Conservation (phyloP, 2,329 filamentous ascomycete genomes). For the Colletotrichum plurivorum region DNA sequence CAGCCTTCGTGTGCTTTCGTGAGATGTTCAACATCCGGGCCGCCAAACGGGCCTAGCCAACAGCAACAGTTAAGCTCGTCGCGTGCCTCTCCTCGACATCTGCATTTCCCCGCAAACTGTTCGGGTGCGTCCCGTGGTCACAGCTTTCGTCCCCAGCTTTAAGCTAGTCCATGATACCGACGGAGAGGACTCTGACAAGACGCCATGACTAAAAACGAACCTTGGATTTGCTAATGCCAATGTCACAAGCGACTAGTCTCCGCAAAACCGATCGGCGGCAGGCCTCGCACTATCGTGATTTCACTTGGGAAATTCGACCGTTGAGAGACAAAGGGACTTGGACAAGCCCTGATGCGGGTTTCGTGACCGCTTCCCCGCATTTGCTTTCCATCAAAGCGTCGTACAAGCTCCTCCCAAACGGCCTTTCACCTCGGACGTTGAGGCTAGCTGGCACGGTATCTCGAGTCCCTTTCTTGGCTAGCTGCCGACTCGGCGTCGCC, state of each 20-base stretch:
- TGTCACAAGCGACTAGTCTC: slow-evolving; percentile 25
- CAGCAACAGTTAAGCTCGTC: slow-evolving; percentile 21
- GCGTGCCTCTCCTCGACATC: slow-evolving; percentile 21
- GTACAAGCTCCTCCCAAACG: background rate
- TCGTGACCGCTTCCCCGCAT: slow-evolving; percentile 30
- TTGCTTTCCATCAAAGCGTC: slow-evolving; percentile 11
- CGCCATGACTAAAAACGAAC: slow-evolving; percentile 34
- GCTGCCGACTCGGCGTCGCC: slow-evolving; percentile 23
- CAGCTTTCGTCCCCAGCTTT: slow-evolving; percentile 24
- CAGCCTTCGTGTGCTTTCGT: background rate
- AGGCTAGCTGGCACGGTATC: slow-evolving; percentile 38
- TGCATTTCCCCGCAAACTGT: slow-evolving; percentile 36
- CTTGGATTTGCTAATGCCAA: slow-evolving; percentile 36
- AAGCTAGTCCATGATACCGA: slow-evolving; percentile 32
- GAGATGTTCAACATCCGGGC: slow-evolving; percentile 19
- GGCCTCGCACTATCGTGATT: slow-evolving; percentile 7
- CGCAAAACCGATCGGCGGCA: slow-evolving; percentile 22
- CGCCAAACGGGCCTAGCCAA: slow-evolving; percentile 12
- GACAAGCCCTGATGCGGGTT: slow-evolving; percentile 26
- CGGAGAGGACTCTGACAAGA: slow-evolving; percentile 30
- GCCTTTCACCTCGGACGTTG: slow-evolving; percentile 23
- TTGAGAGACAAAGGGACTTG: slow-evolving; percentile 4
- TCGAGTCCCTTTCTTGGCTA: slow-evolving; percentile 34
- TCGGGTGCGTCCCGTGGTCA: slow-evolving; percentile 34
- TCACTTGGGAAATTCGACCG: slow-evolving; percentile 7